Base-by-base conservation (phyloP, 139 green algal genomes). In the Pedinophyceae sp. region DNA sequence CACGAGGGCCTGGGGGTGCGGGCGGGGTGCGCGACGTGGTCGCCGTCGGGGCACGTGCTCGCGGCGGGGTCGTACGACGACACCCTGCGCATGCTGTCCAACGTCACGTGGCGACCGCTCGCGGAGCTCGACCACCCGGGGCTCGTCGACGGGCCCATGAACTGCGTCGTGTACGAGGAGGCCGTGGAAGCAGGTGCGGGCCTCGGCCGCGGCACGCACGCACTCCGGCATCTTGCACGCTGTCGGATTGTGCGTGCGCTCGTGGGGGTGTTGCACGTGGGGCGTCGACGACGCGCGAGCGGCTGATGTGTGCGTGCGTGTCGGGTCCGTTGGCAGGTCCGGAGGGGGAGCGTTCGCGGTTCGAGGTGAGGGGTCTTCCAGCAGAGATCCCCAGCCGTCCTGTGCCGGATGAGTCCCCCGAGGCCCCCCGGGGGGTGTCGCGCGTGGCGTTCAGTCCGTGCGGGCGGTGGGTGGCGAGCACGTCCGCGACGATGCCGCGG, bases 21-120 rank as follows among this genome's bases (percentile, higher is more conserved):
- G 54, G 30, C n/a, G n/a, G n/a, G n/a, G n/a, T n/a, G 46, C 25
- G 57, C 75, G 3, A 40, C 58, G 3, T 89, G 83, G 83, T 73
- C 60, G 4, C 67, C 76, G 17, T 65, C 53, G 17, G 81, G 80
- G 7, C 67, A 87, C 50, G 43, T 87, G 46, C 69, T 93, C 17
- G 76, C 78, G 23, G 53, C 88, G 19, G 83, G 83, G 13, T 80
- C 68, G 47, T 85, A 73, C 54, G 79, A 88, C 50, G 62, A 82
- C 64, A 76, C 67, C 40, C 22, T 23, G 13, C 58, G 63, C 2
- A 19, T 93, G 50, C 64, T 93, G 22, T 80, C 86, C 65, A 45
- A 73, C 30, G 64, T 81, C 1, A 85, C 72, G 2, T 93, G 84
- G 84, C 52, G 61, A 34, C 77, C 74, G 43, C 59, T 86, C 30